Evolutionary conservation across 306 rosid species (phyloP), one percentile per base, ranked within the genome.

Genomic region (Fragaria nilgerrensis): DNA sequence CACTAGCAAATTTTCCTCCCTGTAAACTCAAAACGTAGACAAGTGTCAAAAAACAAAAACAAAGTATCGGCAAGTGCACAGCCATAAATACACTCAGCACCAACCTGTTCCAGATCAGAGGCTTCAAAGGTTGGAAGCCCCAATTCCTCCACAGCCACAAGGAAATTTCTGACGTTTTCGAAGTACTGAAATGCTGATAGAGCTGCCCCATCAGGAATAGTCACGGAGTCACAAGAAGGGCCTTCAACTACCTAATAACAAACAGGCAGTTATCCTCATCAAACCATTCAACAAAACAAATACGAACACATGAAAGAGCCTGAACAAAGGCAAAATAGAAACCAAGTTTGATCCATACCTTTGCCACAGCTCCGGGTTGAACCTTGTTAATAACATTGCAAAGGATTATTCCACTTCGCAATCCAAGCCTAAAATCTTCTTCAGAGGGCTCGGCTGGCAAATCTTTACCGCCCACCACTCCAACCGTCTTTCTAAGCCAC

Each of bases 381-480:
- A 96, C 78, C 85, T 85, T 96, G 86, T 96, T 96, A 50, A 96
- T 84, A 76, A 85, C 97, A 84, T 82, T 88, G 79, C 99, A 93
- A 9, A 96, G 97, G 80, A 96, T 84, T 52, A 92, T 93, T 36
- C 99, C 99, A 58, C 94, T 91, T 6, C 93, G 90, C 84, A 96
- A 87, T 78, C 89, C 99, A 45, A 88, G 85, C 78, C 96, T 86
- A 77, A 96, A 96, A 22, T 87, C 86, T 85, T 88, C 94, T 86
- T 96, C 98, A n/a, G 98, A 89, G 59, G 99, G 98, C 83, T 91
- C 94, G 4, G 93, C 96, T 1, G 97, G 94, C 66, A 96, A 85
- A 74, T 92, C 99, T 78, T 91, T 96, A 77, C 93, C 97, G 25
- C 87, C 88, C 29, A 92, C 94, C 20, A 92, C 97, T 66, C 97